Base-by-base conservation (phyloP, 2,329 filamentous ascomycete species). In the Zymoseptoria brevis region DNA sequence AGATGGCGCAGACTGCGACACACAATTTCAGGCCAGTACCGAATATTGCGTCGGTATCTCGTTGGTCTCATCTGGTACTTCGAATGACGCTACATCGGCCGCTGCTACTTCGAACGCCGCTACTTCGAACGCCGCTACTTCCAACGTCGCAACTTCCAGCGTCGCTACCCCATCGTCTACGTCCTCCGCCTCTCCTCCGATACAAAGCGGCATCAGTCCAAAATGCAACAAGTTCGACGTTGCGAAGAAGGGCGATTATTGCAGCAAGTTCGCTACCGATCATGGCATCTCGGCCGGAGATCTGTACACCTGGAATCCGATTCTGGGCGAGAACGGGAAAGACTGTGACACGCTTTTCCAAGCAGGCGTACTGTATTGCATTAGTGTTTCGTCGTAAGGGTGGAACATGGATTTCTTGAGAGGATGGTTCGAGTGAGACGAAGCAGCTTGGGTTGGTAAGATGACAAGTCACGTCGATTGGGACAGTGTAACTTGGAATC, bases 291-390 rank as follows among this genome's bases (percentile, higher is more conserved):
- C 61, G 8, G 59, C 63, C 11, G 55, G 55, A 8, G 55, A 70
- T n/a, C 60, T 72, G 6, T 71, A 72, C 52, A 57, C 58, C 2
- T 73, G 69, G 69, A 73, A 73, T 55, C 19, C 62, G 6, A 63
- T 69, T 2, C 59, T 73, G 2, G 69, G 66, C 1, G 56, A 24
- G 8, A 60, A 61, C 29, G 64, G 65, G 24, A 49, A 57, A 24
- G 60, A 62, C 30, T 65, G 62, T 41, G 49, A 50, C 11, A 61
- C 54, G n/a, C 48, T 54, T 11, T 65, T 66, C 57, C 60, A 60
- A 56, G 59, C 55, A n/a, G 58, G 57, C 21, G 54, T 58, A 24
- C 59, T 58, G 22, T 65, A 65, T 53, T 65, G 63, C 35, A 57
- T 65, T 8, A 60, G 56, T 16, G 55, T 62, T 54, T 54, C 52